Conservation (phyloP, 2,329 filamentous ascomycete species). For the Xylaria hypoxylon region DNA sequence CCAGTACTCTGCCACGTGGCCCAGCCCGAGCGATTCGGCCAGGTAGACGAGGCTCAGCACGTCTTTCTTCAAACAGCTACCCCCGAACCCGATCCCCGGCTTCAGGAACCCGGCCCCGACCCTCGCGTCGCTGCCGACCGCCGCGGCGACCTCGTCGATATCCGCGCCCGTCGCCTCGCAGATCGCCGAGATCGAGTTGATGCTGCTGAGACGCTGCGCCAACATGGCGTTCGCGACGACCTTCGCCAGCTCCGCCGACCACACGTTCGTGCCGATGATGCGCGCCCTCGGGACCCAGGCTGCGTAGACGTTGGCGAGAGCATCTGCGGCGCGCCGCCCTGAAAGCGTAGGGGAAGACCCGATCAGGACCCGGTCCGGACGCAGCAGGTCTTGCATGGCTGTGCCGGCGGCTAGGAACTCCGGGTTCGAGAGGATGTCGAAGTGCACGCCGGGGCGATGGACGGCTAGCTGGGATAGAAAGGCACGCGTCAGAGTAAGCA, state of each 20-base stretch:
- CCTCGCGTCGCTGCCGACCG: slow-evolving; percentile 75
- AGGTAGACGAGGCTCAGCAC: slow-evolving; percentile 79
- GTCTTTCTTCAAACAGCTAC: slow-evolving; percentile 86
- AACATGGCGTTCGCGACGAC: slow-evolving; percentile 84
- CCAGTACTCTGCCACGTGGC: slow-evolving; percentile 82
- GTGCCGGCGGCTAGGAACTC: slow-evolving; percentile 85
- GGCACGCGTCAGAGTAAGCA: background rate
- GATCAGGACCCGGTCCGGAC: slow-evolving; percentile 80
- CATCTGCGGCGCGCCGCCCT: slow-evolving; percentile 71
- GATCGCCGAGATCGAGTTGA: slow-evolving; percentile 84
- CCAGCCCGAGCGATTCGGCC: slow-evolving; percentile 74
- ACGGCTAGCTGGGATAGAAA: slow-evolving; percentile 60
- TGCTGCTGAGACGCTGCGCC: slow-evolving; percentile 82
- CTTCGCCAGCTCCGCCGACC: slow-evolving; percentile 83
- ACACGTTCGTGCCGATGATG: slow-evolving; percentile 79
- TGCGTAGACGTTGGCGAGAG: slow-evolving; percentile 74
- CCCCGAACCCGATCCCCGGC: slow-evolving; percentile 81
- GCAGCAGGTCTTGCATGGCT: slow-evolving; percentile 76
- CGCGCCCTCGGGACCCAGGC: slow-evolving; percentile 75
- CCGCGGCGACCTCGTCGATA: slow-evolving; percentile 76
- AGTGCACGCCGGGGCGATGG: slow-evolving; percentile 71
- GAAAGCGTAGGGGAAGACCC: slow-evolving; percentile 72
- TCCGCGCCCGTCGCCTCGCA: slow-evolving; percentile 82
- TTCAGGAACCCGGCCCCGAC: slow-evolving; percentile 80
- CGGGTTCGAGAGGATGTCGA: slow-evolving; percentile 83